These are phyloP conservation scores for Xylariaceae sp. DNA, from an alignment of 2,329 filamentous ascomycete genomes.

Conservation along the genomic window DNA sequence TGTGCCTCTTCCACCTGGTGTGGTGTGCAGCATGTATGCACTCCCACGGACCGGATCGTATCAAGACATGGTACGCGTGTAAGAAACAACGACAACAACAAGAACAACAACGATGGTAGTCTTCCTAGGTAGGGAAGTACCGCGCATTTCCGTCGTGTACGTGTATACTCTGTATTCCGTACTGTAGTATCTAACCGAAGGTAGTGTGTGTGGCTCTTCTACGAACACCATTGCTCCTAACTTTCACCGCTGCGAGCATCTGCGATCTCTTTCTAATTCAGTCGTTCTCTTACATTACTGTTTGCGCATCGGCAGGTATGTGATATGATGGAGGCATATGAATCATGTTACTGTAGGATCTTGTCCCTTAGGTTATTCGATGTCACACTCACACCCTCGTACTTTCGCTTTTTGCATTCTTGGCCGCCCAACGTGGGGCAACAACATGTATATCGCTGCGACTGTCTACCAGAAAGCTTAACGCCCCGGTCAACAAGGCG, in stretches of 20 bases:
- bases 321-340: neutral
- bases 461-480: too few relatives aligned
- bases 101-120: constrained; percentile 4
- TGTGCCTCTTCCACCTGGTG: neutral
- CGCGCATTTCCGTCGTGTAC: constrained; percentile 8
- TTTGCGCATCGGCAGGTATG: neutral
- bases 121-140: constrained; percentile 15
- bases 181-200: too few relatives aligned
- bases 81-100: too few relatives aligned
- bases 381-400: neutral
- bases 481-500: too few relatives aligned
- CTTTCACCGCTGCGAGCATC: neutral
- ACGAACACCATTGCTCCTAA: neutral
- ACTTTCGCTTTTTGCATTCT: neutral
- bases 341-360: neutral
- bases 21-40: neutral
- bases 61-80: neutral
- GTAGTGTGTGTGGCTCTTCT: too few relatives aligned
- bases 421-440: neutral
- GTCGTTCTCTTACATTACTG: neutral
- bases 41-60: constrained; percentile 1
- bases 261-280: constrained; percentile 1
- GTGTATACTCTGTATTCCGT: too few relatives aligned
- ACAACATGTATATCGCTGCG: too few relatives aligned
- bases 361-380: neutral